A percentile compares a stretch with the other conserved stretches of the same genome.
Conservation (phyloP, 257 asterid genomes). For the Plantago elongata region DNA sequence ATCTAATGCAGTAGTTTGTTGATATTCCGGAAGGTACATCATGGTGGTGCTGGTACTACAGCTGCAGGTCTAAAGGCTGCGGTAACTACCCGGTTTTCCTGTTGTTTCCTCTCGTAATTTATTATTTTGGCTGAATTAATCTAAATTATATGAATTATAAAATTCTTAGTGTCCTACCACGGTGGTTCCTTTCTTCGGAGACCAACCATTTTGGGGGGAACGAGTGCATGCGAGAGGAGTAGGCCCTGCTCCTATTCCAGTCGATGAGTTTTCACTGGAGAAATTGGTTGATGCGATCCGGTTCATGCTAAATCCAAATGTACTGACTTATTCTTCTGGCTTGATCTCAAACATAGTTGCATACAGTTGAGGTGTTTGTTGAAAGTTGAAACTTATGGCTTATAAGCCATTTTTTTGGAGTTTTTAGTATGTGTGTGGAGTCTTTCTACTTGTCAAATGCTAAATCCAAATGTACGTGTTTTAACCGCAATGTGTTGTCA, state of each 20-base stretch:
- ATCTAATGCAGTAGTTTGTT: conserved; percentile 17
- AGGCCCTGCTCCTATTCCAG: conserved; percentile 86
- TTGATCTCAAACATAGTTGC: too few relatives aligned
- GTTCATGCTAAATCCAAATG: conserved; percentile 75
- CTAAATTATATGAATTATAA: background rate
- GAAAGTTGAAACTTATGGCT: too few relatives aligned
- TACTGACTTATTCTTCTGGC: conserved; percentile 7
- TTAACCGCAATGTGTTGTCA: background rate
- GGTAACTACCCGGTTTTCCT: conserved; percentile 28
- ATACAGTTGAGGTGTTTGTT: too few relatives aligned
- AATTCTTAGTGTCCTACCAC: conserved; percentile 76
- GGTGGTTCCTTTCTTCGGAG: conserved; percentile 90
- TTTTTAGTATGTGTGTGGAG: too few relatives aligned
- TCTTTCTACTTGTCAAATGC: too few relatives aligned
- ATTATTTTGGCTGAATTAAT: background rate
- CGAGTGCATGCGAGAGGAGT: conserved; percentile 81
- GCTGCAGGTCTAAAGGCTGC: conserved; percentile 97
- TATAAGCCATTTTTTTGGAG: too few relatives aligned
- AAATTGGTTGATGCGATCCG: conserved; percentile 72
- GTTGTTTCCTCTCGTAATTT: background rate
- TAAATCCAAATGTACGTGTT: too few relatives aligned
- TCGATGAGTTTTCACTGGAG: conserved; percentile 70
- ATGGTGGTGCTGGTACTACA: conserved; percentile 98
- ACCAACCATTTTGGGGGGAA: conserved; percentile 92
- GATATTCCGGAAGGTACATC: conserved; percentile 58